These are phyloP conservation scores for Ceratobasidium sp. DNA, from an alignment of 1,284 basidiomycete species.

Conservation along the genomic window DNA sequence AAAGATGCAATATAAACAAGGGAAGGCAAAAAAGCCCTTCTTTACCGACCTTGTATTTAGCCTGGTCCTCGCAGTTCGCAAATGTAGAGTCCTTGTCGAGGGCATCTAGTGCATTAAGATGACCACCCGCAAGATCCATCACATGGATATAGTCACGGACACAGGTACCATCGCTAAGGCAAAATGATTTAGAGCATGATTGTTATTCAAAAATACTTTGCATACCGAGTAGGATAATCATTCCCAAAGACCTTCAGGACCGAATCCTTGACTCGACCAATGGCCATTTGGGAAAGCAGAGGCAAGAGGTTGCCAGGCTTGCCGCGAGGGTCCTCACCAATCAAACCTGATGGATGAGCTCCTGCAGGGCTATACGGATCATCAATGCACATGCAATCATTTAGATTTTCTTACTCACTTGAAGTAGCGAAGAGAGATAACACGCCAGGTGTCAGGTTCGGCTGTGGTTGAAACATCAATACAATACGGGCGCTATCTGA, in stretches of 20 bases:
- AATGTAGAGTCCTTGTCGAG: constrained; percentile 72
- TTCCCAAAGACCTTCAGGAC: constrained; percentile 95
- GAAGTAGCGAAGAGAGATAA: constrained; percentile 93
- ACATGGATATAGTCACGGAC: constrained; percentile 98
- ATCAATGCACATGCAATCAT: constrained; percentile 9
- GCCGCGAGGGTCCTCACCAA: constrained; percentile 96
- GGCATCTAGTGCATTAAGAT: constrained; percentile 92
- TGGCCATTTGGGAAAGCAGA: constrained; percentile 93
- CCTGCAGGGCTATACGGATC: constrained; percentile 83
- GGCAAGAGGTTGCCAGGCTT: constrained; percentile 96
- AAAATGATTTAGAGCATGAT: not conserved
- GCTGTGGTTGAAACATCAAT: constrained; percentile 60
- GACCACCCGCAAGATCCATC: constrained; percentile 93
- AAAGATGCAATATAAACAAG: constrained; percentile 65
- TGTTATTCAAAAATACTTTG: constrained; percentile 27
- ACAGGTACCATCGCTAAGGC: constrained; percentile 91
- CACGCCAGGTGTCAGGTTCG: constrained; percentile 79
- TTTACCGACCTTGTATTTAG: constrained; percentile 48
- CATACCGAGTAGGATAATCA: constrained; percentile 94
- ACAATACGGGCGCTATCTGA: constrained; percentile 30
- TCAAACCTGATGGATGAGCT: constrained; percentile 93
- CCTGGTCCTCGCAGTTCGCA: constrained; percentile 49
- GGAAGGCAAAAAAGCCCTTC: constrained; percentile 48
- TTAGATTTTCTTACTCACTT: constrained; percentile 73
- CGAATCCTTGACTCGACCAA: constrained; percentile 86